phyloP scores from a whole-genome alignment of 2,329 filamentous ascomycete species.

The Ilyonectria mors-panacis region DNA sequence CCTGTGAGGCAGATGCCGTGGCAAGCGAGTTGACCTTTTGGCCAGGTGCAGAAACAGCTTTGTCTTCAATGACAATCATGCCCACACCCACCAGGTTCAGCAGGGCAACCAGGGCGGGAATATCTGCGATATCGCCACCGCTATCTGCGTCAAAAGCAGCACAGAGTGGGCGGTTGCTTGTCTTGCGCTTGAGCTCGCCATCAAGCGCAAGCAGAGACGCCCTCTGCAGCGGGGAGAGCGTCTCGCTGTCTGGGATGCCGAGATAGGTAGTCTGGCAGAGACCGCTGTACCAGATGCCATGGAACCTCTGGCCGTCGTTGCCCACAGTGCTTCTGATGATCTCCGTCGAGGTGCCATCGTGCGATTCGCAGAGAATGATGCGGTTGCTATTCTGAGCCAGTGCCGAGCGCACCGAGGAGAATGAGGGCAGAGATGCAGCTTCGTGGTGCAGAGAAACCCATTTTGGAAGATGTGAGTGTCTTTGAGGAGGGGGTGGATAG shows the following conservation, averaged over 20 bases:
- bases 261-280: slow-evolving; percentile 32
- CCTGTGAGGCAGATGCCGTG: slow-evolving; percentile 25
- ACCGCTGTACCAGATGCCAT: slow-evolving; percentile 34
- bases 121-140: slow-evolving; percentile 24
- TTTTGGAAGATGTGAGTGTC: slow-evolving; percentile 3
- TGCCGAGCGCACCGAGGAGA: background rate
- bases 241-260: slow-evolving; percentile 28
- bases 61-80: slow-evolving; percentile 32
- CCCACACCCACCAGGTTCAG: slow-evolving; percentile 27
- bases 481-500: background rate
- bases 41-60: slow-evolving; percentile 25
- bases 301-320: slow-evolving; percentile 25
- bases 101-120: slow-evolving; percentile 26
- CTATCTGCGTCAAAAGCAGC: slow-evolving; percentile 30
- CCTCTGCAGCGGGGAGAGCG: slow-evolving; percentile 20
- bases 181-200: slow-evolving; percentile 25
- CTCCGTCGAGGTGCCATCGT: slow-evolving; percentile 27
- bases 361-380: slow-evolving; percentile 23
- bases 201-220: slow-evolving; percentile 24
- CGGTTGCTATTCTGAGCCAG: slow-evolving; percentile 4
- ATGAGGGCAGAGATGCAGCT: slow-evolving; percentile 1
- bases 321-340: slow-evolving; percentile 26
- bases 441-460: slow-evolving; percentile 6
- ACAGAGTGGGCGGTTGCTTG: slow-evolving; percentile 25
- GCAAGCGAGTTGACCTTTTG: slow-evolving; percentile 32